A percentile compares a stretch with the other conserved stretches of the same genome.
Evolutionary conservation across 2,329 filamentous ascomycete species (phyloP).

Genomic region (Stemphylium vesicarium): DNA sequence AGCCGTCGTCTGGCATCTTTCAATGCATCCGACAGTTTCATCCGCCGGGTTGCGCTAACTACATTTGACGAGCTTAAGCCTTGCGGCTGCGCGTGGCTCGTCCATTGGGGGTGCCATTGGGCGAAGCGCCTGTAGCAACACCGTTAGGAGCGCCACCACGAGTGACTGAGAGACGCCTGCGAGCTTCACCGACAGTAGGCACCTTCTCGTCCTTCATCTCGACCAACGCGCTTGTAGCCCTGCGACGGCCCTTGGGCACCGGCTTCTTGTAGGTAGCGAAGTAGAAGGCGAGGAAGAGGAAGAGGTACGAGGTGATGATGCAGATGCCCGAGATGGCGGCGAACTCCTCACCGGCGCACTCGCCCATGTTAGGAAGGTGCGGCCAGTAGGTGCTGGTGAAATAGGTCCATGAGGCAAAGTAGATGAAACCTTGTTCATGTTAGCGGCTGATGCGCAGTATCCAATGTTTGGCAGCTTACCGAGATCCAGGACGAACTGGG

Average conservation of each 20-base stretch:
- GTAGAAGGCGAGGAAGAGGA: conserved; percentile 99
- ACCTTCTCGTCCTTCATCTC: conserved; percentile 80
- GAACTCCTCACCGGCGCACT: conserved; percentile 95
- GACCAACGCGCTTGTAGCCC: conserved; percentile 82
- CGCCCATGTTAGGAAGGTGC: conserved; percentile 80
- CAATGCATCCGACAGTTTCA: background rate
- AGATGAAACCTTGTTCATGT: conserved; percentile 78
- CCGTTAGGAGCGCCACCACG: conserved; percentile 50
- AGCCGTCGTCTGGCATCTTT: background rate
- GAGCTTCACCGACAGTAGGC: conserved; percentile 60
- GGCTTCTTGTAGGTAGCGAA: conserved; percentile 93
- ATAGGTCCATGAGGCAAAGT: conserved; percentile 99
- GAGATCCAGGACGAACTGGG: conserved; percentile 96
- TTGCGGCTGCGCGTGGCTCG: conserved; percentile 72
- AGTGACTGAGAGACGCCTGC: conserved; percentile 56
- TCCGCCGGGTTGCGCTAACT: conserved; percentile 1
- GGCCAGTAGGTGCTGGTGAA: conserved; percentile 91
- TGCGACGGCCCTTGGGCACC: conserved; percentile 73
- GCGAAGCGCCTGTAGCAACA: conserved; percentile 49
- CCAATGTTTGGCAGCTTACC: conserved; percentile 62
- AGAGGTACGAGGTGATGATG: conserved; percentile 91
- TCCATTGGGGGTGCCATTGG: conserved; percentile 61
- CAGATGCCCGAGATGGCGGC: conserved; percentile 90
- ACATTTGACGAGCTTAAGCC: conserved; percentile 58
- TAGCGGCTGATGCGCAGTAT: conserved; percentile 15